Evolutionary conservation across 257 asterid genomes (phyloP).

Genomic region (Buddleja alternifolia): DNA sequence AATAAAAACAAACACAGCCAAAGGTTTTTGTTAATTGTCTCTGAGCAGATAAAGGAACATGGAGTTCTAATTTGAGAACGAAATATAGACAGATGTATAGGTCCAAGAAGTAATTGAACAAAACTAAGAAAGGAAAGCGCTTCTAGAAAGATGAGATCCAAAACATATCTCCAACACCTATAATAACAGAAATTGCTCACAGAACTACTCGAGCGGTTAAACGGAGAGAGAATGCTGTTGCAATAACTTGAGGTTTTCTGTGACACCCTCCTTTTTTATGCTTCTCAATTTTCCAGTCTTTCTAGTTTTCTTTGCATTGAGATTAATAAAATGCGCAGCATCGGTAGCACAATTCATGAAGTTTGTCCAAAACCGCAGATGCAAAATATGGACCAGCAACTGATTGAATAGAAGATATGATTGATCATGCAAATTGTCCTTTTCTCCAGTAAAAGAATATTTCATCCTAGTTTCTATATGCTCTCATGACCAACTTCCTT

Average conservation of each 20-base stretch:
- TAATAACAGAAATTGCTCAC: neutral
- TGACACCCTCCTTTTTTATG: neutral
- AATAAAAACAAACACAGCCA: too few relatives aligned
- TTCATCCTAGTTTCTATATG: neutral
- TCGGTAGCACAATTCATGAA: too few relatives aligned
- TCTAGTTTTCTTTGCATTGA: neutral
- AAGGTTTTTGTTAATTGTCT: too few relatives aligned
- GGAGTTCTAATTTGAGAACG: neutral
- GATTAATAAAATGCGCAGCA: too few relatives aligned
- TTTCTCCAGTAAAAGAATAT: neutral
- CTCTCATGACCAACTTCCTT: neutral
- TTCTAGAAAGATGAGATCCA: neutral
- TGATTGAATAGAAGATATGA: neutral
- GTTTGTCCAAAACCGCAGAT: neutral
- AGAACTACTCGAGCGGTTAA: too few relatives aligned
- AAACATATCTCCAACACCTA: neutral
- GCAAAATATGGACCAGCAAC: neutral
- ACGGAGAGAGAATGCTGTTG: neutral
- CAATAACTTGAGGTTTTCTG: neutral
- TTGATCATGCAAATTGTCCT: slow-evolving; percentile 5
- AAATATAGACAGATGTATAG: neutral
- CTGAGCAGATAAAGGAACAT: too few relatives aligned
- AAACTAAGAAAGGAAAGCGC: neutral
- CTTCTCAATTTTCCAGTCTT: neutral
- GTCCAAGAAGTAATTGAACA: neutral